A percentile compares a stretch with the other conserved stretches of the same genome.
Conservation (phyloP, 257 asterid genomes). For the Pogostemon cablin region DNA sequence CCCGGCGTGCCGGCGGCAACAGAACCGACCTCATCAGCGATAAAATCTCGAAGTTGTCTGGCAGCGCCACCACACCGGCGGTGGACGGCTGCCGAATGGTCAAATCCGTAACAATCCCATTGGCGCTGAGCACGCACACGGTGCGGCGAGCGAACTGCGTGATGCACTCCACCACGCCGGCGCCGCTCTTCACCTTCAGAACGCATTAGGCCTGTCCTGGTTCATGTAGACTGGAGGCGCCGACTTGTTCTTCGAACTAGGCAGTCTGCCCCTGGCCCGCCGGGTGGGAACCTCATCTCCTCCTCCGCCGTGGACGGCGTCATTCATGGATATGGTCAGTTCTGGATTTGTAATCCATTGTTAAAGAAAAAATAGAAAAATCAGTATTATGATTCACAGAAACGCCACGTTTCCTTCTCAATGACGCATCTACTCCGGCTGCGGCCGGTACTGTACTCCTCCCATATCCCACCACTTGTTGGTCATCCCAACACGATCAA, state of each 20-base stretch:
- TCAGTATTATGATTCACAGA: slow-evolving; percentile 23
- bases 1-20: slow-evolving; percentile 72
- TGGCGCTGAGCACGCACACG: slow-evolving; percentile 66
- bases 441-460: too few relatives aligned
- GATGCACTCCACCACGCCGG: slow-evolving; percentile 63
- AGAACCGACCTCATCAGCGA: slow-evolving; percentile 62
- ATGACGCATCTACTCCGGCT: too few relatives aligned
- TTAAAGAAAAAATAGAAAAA: slow-evolving; percentile 32
- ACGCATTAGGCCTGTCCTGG: slow-evolving; percentile 69
- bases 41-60: slow-evolving; percentile 60
- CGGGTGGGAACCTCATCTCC: slow-evolving; percentile 37
- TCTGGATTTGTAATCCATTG: slow-evolving; percentile 29
- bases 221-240: slow-evolving; percentile 65
- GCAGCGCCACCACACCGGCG: slow-evolving; percentile 62
- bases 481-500: too few relatives aligned
- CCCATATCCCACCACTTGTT: too few relatives aligned
- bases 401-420: too few relatives aligned
- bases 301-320: slow-evolving; percentile 22
- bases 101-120: slow-evolving; percentile 61
- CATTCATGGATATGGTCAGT: slow-evolving; percentile 39
- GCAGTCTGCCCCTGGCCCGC: slow-evolving; percentile 61
- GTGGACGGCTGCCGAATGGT: slow-evolving; percentile 64
- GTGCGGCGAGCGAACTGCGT: slow-evolving; percentile 64
- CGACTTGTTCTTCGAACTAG: slow-evolving; percentile 70
- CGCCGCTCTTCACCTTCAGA: slow-evolving; percentile 58